A percentile compares a stretch with the other conserved stretches of the same genome.
Evolutionary conservation across 2,329 filamentous ascomycete species (phyloP).

Genomic region (Talaromyces islandicus): DNA sequence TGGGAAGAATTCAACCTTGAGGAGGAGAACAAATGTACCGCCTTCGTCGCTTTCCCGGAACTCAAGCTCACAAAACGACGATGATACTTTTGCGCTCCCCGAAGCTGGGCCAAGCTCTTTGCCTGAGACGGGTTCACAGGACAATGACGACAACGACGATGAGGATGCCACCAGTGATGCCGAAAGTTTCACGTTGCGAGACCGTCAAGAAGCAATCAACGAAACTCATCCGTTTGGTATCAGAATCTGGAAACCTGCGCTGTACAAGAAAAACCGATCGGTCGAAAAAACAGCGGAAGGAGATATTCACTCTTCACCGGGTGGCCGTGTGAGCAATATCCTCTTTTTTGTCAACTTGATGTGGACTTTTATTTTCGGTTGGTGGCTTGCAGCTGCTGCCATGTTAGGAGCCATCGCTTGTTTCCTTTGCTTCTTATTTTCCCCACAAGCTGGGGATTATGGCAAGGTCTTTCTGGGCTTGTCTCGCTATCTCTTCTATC

Average conservation of each 20-base stretch:
- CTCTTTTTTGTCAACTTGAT: conserved; percentile 80
- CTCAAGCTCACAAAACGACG: conserved; percentile 33
- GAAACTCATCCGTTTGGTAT: conserved; percentile 98
- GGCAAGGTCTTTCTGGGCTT: conserved; percentile 79
- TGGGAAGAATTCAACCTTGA: conserved; percentile 33
- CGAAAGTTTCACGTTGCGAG: conserved; percentile 95
- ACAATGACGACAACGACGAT: conserved; percentile 17
- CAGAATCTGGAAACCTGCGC: conserved; percentile 93
- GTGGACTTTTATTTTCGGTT: conserved; percentile 90
- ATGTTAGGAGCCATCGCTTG: conserved; percentile 70
- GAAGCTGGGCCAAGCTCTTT: conserved; percentile 21
- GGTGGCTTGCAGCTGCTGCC: conserved; percentile 83
- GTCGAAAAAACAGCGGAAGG: conserved; percentile 94
- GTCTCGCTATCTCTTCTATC: conserved; percentile 83
- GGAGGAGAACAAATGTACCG: conserved; percentile 30
- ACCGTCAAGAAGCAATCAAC: conserved; percentile 96
- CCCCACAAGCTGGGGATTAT: conserved; percentile 76
- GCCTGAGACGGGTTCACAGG: conserved; percentile 16
- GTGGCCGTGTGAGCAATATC: conserved; percentile 77
- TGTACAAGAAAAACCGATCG: conserved; percentile 96
- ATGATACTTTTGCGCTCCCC: conserved; percentile 30
- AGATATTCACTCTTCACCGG: conserved; percentile 92
- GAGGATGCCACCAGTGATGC: conserved; percentile 66
- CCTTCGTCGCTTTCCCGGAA: conserved; percentile 26
- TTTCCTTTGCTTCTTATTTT: conserved; percentile 67